These are phyloP conservation scores for Elaeagnus macrophylla DNA, from an alignment of 306 rosid species.

Conservation along the genomic window DNA sequence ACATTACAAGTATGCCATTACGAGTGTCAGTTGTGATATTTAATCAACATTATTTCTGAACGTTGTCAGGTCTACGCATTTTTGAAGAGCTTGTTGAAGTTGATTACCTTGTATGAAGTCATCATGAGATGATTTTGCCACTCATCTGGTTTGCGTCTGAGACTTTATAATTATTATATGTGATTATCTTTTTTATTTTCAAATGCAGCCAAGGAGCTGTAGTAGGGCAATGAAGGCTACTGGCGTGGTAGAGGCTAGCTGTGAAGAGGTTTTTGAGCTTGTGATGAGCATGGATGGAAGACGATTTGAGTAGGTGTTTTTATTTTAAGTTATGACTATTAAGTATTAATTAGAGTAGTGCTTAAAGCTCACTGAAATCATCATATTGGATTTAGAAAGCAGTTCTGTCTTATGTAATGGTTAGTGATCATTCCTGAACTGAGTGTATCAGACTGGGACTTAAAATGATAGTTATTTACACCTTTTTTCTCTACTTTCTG, in stretches of 20 bases:
- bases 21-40: slow-evolving; percentile 18
- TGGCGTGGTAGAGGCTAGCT: slow-evolving; percentile 95
- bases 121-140: slow-evolving; percentile 14
- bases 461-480: no score
- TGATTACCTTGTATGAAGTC: slow-evolving; percentile 80
- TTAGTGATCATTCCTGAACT: no score
- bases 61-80: slow-evolving; percentile 74
- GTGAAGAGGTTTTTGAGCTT: slow-evolving; percentile 96
- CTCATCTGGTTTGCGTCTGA: background rate
- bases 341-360: slow-evolving; percentile 5
- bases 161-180: slow-evolving; percentile 12
- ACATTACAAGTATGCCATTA: background rate
- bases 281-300: slow-evolving; percentile 99
- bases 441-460: no score
- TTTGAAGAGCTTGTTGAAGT: slow-evolving; percentile 95
- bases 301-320: slow-evolving; percentile 98
- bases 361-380: background rate
- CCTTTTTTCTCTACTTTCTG: no score
- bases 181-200: slow-evolving; percentile 24
- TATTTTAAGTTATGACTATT: slow-evolving; percentile 16
- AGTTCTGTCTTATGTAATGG: no score
- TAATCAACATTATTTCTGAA: slow-evolving; percentile 17
- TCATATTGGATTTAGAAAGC: no score
- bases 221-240: slow-evolving; percentile 99
- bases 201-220: slow-evolving; percentile 91